These are phyloP conservation scores for Citrus unshiu DNA, from an alignment of 345 rosid genomes.

Conservation along the genomic window DNA sequence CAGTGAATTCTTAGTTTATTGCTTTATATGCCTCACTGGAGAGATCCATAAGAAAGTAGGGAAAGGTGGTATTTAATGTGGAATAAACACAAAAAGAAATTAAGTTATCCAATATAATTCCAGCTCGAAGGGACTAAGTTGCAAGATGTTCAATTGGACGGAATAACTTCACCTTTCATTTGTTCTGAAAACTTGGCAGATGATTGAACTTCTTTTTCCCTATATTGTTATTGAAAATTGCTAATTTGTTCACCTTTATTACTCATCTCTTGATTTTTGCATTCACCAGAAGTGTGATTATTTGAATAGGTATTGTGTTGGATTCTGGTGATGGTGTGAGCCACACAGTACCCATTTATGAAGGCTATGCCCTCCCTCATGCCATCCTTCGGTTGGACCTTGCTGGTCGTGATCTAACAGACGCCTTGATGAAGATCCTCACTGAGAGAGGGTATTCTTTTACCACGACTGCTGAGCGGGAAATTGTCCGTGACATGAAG, in stretches of 20 bases:
- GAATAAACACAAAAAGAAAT: background rate
- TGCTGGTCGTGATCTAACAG: conserved; percentile 57
- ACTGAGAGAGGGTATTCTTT: conserved; percentile 55
- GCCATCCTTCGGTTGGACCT: conserved; percentile 50
- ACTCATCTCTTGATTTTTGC: background rate
- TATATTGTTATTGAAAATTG: background rate
- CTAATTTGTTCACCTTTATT: background rate
- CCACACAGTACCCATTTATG: conserved; percentile 52
- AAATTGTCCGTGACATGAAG: conserved; percentile 55
- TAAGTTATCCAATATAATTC: background rate
- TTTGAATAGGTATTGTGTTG: conserved; percentile 45
- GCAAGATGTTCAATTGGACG: background rate
- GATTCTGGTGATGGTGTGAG: conserved; percentile 56
- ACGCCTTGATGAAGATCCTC: conserved; percentile 49
- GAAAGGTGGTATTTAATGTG: background rate
- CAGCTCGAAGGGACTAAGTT: background rate
- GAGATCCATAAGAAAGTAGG: background rate
- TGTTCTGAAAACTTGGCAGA: background rate
- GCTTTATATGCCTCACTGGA: background rate
- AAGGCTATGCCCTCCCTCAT: conserved; percentile 54
- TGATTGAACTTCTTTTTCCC: background rate
- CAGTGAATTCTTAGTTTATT: background rate
- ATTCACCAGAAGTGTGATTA: background rate
- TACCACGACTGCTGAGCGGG: conserved; percentile 56
- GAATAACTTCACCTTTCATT: background rate